Base-by-base conservation (phyloP, 2,329 filamentous ascomycete genomes). In the Penicillium sp. region DNA sequence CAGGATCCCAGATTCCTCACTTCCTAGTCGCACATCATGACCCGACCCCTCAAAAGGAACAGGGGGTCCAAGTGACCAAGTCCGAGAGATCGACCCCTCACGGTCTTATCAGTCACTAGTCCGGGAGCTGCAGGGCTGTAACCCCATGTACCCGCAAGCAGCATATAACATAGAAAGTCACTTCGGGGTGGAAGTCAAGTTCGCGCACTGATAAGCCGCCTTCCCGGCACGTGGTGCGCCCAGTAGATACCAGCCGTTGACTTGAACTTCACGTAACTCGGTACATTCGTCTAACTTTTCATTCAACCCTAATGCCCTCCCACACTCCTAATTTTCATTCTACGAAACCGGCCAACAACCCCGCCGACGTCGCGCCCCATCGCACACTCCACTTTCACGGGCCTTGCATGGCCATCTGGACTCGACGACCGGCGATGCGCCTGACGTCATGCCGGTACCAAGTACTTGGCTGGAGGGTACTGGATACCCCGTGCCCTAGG, bases 151-250 rank as follows among this genome's bases (percentile, higher is more conserved):
- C 27, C 47, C 31, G 23, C 29, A 35, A 37, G 11, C 19, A 42
- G 47, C 16, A 39, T 49, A 35, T 33, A 33, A 6, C 9, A 23
- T 4, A 11, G 2, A 35, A 49, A 23, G 13, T 27, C 21, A 39
- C 48, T 37, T 25, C 27, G 47, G 11, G 33, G 14, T 21, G 27
- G 26, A 14, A 33, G 31, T 13, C 45, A 27, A 19, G 9, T 47
- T 21, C 46, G 21, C 29, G 33, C 27, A 57, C 54, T 61, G 59
- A 62, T 62, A 62, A 62, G 59, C 45, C 59, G 25, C 29, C 50
- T n/a, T 55, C 31, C 33, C 43, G 31, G 57, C 59, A 62, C 59
- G 59, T 62, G 59, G 48, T 55, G 9, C 26, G 13, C 29, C 39
- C 54, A 31, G 23, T 49, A 23, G 14, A 31, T 33, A n/a, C 37